Base-by-base conservation (phyloP, 2,329 filamentous ascomycete species). In the Beauveria sp. region DNA sequence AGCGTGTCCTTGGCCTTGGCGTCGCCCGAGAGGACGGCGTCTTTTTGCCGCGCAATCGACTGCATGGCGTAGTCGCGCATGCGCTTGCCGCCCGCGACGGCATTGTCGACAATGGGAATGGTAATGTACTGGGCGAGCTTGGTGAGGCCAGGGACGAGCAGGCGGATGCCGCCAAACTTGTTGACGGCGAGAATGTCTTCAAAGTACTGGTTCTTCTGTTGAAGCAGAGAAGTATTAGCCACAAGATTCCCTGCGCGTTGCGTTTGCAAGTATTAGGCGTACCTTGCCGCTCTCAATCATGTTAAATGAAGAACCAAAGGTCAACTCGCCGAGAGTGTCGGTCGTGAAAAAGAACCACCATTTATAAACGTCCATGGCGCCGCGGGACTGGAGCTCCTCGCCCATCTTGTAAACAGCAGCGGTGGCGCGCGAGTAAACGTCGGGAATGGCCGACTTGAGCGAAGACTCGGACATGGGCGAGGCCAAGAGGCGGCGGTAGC, bases 341-440 rank as follows among this genome's bases (percentile, higher is more conserved):
- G 81, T 82, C 0, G 81, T 70, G 74, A 83, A 77, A 58, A 81
- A 82, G 6, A 77, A 67, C 71, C 75, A 81, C 81, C 81, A 85
- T 61, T 82, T 82, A 62, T 76, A 74, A 0, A 84, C 69, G 63
- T 86, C 81, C 0, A 70, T 73, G 0, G 63, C 70, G 0, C 77
- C 74, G 0, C 68, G 67, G 0, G 61, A 55, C 20, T 69, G 61
- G 63, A 77, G 73, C 53, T 84, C 80, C n/a, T 75, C 68, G 0
- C 63, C 67, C 24, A 85, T 83, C 52, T 70, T 72, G 2, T 73
- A 38, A 1, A 84, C 71, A 0, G 79, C 69, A 10, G 79, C 63
- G 0, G 71, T 66, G 0, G 77, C 71, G 20, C 74, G 75, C 0
- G 64, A 65, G 3, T 72, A 65, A 10, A 83, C 70, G 26, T 72